These are phyloP conservation scores for Astrocystis sublimbata DNA, from an alignment of 495 filamentous ascomycete species.

Conservation along the genomic window DNA sequence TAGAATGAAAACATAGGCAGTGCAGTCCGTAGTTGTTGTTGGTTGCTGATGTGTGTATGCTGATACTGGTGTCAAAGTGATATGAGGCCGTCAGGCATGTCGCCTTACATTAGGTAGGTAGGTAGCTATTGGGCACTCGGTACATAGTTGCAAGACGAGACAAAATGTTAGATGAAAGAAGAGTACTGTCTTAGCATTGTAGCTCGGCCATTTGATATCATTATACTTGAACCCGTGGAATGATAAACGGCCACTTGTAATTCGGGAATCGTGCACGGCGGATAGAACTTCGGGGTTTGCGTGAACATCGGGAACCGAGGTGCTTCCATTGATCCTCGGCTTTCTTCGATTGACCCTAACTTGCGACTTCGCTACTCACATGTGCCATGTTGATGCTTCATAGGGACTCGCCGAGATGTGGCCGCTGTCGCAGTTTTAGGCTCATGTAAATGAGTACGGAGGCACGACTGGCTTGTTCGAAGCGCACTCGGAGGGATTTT, in stretches of 20 bases:
- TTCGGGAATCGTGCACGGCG: not conserved
- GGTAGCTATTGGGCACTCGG: not conserved
- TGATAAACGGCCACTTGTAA: not conserved
- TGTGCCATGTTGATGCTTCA: not conserved
- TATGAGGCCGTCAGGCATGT: not conserved
- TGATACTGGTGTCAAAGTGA: not conserved
- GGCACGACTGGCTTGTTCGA: not conserved
- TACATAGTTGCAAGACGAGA: not conserved
- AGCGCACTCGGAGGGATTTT: not conserved
- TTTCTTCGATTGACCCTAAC: not conserved
- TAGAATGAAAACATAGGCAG: too few relatives aligned
- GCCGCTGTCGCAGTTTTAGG: slow-evolving; percentile 1
- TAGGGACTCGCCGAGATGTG: slow-evolving; percentile 11
- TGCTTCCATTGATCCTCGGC: slow-evolving; percentile 1
- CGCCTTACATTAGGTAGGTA: too few relatives aligned
- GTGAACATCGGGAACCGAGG: not conserved
- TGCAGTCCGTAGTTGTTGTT: too few relatives aligned
- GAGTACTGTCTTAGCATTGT: not conserved
- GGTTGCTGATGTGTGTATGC: too few relatives aligned
- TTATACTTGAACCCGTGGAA: not conserved
- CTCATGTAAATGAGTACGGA: not conserved
- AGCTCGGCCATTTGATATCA: not conserved
- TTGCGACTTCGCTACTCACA: not conserved
- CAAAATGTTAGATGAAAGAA: slow-evolving; percentile 3
- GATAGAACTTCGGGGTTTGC: not conserved